A percentile compares a stretch with the other conserved stretches of the same genome.
These are phyloP conservation scores for Mycosphaerella arachidis DNA, from an alignment of 2,329 filamentous ascomycete genomes.

Conservation along the genomic window DNA sequence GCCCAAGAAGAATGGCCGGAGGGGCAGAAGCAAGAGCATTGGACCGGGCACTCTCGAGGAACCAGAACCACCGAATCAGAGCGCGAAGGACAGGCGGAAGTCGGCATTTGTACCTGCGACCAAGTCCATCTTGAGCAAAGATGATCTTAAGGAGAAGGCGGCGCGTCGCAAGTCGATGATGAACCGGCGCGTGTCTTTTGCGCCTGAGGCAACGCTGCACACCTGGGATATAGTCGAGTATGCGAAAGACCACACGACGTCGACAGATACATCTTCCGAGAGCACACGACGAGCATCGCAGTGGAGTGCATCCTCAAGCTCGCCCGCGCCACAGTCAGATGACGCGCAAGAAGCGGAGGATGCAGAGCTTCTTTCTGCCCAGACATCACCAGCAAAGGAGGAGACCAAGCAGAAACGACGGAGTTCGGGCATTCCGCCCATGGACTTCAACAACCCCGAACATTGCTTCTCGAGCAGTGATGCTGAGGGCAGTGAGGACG, in stretches of 20 bases:
- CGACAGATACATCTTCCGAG: conserved; percentile 61
- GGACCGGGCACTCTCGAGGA: conserved; percentile 86
- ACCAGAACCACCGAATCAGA: conserved; percentile 53
- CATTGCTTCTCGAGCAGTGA: conserved; percentile 67
- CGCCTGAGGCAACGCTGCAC: conserved; percentile 92
- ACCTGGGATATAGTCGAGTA: conserved; percentile 94
- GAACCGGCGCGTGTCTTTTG: conserved; percentile 91
- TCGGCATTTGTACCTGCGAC: conserved; percentile 48
- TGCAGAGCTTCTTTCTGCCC: conserved; percentile 12
- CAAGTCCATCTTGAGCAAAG: conserved; percentile 54
- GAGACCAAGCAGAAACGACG: conserved; percentile 60
- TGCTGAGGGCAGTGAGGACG: conserved; percentile 52
- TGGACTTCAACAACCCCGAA: conserved; percentile 62
- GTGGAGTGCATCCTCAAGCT: conserved; percentile 38
- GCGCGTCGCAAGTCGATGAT: conserved; percentile 72
- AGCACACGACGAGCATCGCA: conserved; percentile 70
- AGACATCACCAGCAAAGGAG: conserved; percentile 43
- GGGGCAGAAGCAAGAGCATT: conserved; percentile 90
- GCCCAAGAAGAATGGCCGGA: conserved; percentile 45
- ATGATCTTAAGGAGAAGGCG: conserved; percentile 55
- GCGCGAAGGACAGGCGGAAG: conserved; percentile 33
- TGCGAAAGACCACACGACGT: conserved; percentile 77
- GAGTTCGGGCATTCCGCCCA: conserved; percentile 62
- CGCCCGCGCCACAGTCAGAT: conserved; percentile 39
- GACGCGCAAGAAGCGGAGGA: conserved; percentile 55